Percentiles rank a stretch among this genome's conserved stretches.
Evolutionary conservation across 805 yeast species (phyloP).

Genomic region (Candida dendrica): DNA sequence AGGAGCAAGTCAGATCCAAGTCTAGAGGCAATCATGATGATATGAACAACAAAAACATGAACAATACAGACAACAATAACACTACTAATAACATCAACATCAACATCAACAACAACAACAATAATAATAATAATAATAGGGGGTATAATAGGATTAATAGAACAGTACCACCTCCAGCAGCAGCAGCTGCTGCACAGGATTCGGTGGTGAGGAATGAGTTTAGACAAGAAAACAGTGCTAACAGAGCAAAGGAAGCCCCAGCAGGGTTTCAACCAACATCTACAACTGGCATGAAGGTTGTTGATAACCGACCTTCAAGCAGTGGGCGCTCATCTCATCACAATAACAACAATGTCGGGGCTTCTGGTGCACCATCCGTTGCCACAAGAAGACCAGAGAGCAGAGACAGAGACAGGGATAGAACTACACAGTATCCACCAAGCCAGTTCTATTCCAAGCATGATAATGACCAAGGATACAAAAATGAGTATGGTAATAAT

Average conservation of each 20-base stretch:
- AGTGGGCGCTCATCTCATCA: slow-evolving; percentile 1
- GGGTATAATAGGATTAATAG: not conserved
- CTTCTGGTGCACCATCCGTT: too few relatives aligned
- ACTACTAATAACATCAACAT: slow-evolving; percentile 1
- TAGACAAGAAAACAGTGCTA: too few relatives aligned
- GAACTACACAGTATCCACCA: not conserved
- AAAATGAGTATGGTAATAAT: not conserved
- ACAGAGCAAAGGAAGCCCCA: not conserved
- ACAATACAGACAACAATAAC: slow-evolving; percentile 1
- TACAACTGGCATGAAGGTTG: not conserved
- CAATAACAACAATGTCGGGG: not conserved
- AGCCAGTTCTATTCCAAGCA: not conserved
- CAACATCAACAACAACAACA: not conserved
- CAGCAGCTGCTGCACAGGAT: too few relatives aligned
- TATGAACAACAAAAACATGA: not conserved
- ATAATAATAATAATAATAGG: not conserved
- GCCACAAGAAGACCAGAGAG: not conserved
- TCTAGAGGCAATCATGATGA: not conserved
- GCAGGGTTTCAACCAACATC: too few relatives aligned
- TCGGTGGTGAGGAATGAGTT: too few relatives aligned
- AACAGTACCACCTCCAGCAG: not conserved
- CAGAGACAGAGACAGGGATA: slow-evolving; percentile 1
- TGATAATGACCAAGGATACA: not conserved
- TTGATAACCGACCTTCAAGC: not conserved
- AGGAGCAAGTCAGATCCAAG: slow-evolving; percentile 6